Evolutionary conservation across 768 basidiomycete genomes (phyloP).

Genomic region (Nevesoporus exiguus): DNA sequence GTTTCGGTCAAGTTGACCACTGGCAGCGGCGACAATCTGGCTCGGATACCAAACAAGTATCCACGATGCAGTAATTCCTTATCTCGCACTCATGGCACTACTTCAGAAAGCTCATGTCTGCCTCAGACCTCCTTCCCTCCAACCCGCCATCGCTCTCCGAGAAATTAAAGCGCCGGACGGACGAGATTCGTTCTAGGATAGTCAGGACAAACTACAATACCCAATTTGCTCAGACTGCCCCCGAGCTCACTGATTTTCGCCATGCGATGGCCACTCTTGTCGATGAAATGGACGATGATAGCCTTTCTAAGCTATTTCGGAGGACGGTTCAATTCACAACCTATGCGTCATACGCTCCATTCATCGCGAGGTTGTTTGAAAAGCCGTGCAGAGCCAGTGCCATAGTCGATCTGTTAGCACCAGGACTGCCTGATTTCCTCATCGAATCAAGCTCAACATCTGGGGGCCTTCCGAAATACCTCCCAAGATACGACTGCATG

Average conservation of each 20-base stretch:
- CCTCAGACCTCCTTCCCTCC: not conserved
- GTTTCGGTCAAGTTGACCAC: no score
- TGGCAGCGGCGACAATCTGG: no score
- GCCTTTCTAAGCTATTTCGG: slow-evolving; percentile 5
- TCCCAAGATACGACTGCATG: slow-evolving; percentile 9
- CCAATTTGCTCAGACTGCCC: slow-evolving; percentile 4
- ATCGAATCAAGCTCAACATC: slow-evolving; percentile 9
- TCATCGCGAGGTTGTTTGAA: slow-evolving; percentile 8
- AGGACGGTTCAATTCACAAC: slow-evolving; percentile 10
- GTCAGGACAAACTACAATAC: not conserved
- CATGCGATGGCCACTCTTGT: not conserved
- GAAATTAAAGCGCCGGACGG: not conserved
- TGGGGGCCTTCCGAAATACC: no score
- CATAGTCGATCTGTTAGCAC: slow-evolving; percentile 11
- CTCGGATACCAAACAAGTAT: no score
- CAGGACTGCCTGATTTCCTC: slow-evolving; percentile 17
- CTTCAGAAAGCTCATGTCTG: not conserved
- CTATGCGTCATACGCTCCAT: slow-evolving; percentile 14
- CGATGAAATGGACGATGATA: not conserved
- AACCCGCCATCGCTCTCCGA: slow-evolving; percentile 4
- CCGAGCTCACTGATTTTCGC: slow-evolving; percentile 3
- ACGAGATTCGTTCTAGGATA: not conserved
- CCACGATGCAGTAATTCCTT: no score
- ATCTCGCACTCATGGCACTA: not conserved
- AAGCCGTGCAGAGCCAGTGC: no score